A percentile compares a stretch with the other conserved stretches of the same genome.
phyloP scores from a whole-genome alignment of 371 early-diverging fungal species.

The Lichtheimia corymbifera region DNA sequence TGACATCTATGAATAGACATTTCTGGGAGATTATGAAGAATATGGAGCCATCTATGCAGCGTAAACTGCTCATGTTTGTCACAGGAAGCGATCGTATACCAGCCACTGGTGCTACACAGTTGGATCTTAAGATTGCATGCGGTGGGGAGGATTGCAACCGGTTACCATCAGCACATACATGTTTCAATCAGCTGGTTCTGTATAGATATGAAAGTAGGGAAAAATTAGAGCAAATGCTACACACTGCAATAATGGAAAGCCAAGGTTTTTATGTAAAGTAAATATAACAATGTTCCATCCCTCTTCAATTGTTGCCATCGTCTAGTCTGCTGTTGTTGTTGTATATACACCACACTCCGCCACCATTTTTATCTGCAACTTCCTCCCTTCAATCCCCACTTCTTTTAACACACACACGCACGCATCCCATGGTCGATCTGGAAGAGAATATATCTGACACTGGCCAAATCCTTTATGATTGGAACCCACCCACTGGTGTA shows the following conservation, averaged over 20 bases:
- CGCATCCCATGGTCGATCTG: neutral
- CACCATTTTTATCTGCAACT: neutral
- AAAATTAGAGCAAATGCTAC: constrained; percentile 80
- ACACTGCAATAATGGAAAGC: constrained; percentile 83
- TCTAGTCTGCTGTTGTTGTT: neutral
- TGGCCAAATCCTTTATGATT: constrained; percentile 37
- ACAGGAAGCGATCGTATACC: constrained; percentile 98
- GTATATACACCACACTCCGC: neutral
- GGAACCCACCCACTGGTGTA: constrained; percentile 41
- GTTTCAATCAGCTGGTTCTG: constrained; percentile 93
- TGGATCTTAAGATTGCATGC: constrained; percentile 78
- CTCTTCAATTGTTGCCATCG: neutral
- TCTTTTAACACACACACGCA: neutral
- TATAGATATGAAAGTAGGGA: constrained; percentile 78
- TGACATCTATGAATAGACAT: constrained; percentile 29
- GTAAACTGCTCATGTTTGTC: constrained; percentile 88
- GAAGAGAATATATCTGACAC: constrained; percentile 13
- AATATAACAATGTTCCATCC: neutral
- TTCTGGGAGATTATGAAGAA: constrained; percentile 91
- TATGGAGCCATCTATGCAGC: constrained; percentile 72
- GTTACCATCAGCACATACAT: constrained; percentile 94
- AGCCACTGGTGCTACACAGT: constrained; percentile 80
- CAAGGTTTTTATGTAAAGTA: constrained; percentile 89
- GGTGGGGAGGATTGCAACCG: constrained; percentile 73
- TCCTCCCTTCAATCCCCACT: neutral